Base-by-base conservation (phyloP, 225 moss, liverwort and hornwort species). In the Physcomitrellopsis africana region DNA sequence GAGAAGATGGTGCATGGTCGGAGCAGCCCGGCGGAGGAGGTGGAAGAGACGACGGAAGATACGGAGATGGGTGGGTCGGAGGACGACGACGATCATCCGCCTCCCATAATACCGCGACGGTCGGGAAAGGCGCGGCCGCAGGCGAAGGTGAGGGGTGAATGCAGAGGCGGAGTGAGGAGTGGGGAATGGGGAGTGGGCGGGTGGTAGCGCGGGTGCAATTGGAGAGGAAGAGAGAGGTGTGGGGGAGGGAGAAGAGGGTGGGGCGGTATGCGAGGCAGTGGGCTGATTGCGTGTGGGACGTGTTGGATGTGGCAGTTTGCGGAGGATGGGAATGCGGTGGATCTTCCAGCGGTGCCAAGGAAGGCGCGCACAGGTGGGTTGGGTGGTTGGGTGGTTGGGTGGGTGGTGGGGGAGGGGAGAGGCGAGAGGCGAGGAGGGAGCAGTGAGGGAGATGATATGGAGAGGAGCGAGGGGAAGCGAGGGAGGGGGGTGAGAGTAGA, bases 51-150 rank as follows among this genome's bases (percentile, higher is more conserved):
- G 56, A 93, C 92, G 0, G 93, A 97, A 59, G 97, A 94, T 45
- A 91, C 84, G 60, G 93, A 93, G 73, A 84, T 96, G 83, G 93
- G 87, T 17, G 87, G 45, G 11, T 96, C 96, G 29, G 93, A 96
- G 54, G 96, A 96, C 44, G 96, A 93, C 68, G 93, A 96, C 68
- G 93, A 96, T 74, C 91, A 81, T 23, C 96, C 94, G 10, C 97
- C 97, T 49, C 91, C 94, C 32, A 89, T 93, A 16, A 89, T 97
- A 52, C 80, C 90, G 10, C 91, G 94, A 3, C 89, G 97, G 22
- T 79, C 75, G 8, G 91, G 79, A 7, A 97, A 97, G 76, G 29
- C 81, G 15, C 86, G 92, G 71, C 96, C 89, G 60, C 89, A 80
- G 68, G 81, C 87, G 8, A 97, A 97, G 94, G 94, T 97, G 42